Evolutionary conservation across 164 flowering plant genomes (phyloP), one percentile per base, ranked within the genome.

Genomic region (Berberis vulgaris): DNA sequence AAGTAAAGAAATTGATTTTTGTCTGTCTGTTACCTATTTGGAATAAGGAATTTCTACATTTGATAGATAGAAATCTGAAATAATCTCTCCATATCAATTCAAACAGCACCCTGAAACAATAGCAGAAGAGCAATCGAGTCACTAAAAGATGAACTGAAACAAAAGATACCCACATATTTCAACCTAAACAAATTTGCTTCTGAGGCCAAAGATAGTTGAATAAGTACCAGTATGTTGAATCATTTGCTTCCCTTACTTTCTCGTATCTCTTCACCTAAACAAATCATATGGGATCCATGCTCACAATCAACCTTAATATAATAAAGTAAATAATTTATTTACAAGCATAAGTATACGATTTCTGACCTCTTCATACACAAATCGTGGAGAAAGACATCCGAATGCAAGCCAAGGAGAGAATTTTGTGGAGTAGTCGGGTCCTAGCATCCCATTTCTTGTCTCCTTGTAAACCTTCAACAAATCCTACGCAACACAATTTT

Each of bases 361-460:
- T 5, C 62, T 53, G 26, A 90, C 98, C 94, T 90, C 97, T 76
- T 85, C 91, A 68, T 82, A 78, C 42, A 88, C 79, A 41, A 83
- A 73, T 53, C 92, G 89, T 1, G 97, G 92, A 45, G 98, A 93
- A 41, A 93, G 77, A 70, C 85, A 76, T 75, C 98, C 97, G 55
- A 81, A 81, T 13, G 97, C 95, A 73, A 93, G 92, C 98, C 98
- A 93, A 53, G 98, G 96, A 67, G 98, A 93, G 69, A 90, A 88
- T 52, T 93, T 93, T 39, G 98, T 93, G 1, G 98, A 93, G 73
- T 86, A 93, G 79, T 90, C 86, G 60, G 96, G 80, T 47, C 97
- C 98, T 57, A 93, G 45, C 98, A 93, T 88, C 26, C 94, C 98
- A 73, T 93, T 90, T 72, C 98, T 85, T 7, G 91, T 88, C 59